A percentile compares a stretch with the other conserved stretches of the same genome.
phyloP scores from a whole-genome alignment of 306 rosid species.

The Dryas octopetala region DNA sequence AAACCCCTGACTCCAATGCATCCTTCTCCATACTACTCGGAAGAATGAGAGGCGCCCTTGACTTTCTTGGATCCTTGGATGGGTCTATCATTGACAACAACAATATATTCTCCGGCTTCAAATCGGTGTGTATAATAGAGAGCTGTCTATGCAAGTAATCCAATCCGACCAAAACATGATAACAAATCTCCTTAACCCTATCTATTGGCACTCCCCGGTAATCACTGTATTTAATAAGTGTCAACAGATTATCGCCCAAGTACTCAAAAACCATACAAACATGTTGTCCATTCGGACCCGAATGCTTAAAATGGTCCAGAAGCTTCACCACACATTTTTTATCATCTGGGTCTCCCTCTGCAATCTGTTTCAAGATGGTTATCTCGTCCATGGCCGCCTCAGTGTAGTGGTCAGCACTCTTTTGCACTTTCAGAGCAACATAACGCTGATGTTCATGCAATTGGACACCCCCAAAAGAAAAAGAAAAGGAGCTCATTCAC shows the following conservation, averaged over 20 bases:
- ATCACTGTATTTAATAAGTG: slow-evolving; percentile 81
- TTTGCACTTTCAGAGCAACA: slow-evolving; percentile 93
- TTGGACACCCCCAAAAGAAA: slow-evolving; percentile 4
- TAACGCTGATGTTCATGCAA: slow-evolving; percentile 54
- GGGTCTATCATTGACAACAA: slow-evolving; percentile 76
- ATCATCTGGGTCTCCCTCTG: slow-evolving; percentile 82
- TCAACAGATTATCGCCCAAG: slow-evolving; percentile 88
- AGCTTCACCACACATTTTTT: slow-evolving; percentile 92
- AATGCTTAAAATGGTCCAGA: slow-evolving; percentile 94
- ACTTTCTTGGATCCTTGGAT: slow-evolving; percentile 76
- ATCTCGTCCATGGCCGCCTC: slow-evolving; percentile 98
- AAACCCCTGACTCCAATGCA: slow-evolving; percentile 43
- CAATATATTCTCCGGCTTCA: slow-evolving; percentile 89
- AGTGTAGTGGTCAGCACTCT: slow-evolving; percentile 97
- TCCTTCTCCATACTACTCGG: slow-evolving; percentile 56
- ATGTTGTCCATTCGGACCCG: slow-evolving; percentile 94
- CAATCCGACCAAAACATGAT: slow-evolving; percentile 81
- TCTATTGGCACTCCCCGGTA: slow-evolving; percentile 78
- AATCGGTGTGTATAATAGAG: slow-evolving; percentile 90
- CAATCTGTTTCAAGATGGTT: slow-evolving; percentile 85
- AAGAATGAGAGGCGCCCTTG: slow-evolving; percentile 66
- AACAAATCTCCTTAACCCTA: slow-evolving; percentile 89
- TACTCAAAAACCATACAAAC: slow-evolving; percentile 96
- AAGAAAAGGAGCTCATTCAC: background rate
- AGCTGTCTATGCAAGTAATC: slow-evolving; percentile 95